These are phyloP conservation scores for Wickerhamiella sergipiensis DNA, from an alignment of 805 yeast species.

Conservation along the genomic window DNA sequence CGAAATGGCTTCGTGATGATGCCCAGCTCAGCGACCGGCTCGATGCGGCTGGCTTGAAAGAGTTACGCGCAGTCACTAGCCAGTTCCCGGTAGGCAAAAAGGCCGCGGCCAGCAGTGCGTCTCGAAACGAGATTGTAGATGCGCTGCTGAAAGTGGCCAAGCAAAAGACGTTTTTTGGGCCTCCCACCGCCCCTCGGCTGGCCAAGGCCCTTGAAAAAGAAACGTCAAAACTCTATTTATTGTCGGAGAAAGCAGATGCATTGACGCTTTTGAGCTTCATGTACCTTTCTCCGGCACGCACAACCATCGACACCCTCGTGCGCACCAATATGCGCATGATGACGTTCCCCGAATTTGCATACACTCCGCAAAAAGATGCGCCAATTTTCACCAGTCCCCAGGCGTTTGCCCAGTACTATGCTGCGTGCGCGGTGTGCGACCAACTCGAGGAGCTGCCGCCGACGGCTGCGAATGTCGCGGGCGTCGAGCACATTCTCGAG, in stretches of 20 bases:
- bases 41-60: constrained; percentile 14
- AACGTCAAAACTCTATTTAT: constrained; percentile 5
- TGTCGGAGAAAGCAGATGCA: constrained; percentile 5
- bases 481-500: background rate
- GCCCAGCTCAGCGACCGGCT: constrained; percentile 4
- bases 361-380: constrained; percentile 11
- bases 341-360: constrained; percentile 13
- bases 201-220: constrained; percentile 3
- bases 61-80: constrained; percentile 12
- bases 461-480: background rate
- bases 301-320: constrained; percentile 13
- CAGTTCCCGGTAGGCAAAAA: constrained; percentile 7
- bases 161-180: constrained; percentile 13
- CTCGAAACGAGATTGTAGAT: constrained; percentile 1
- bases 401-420: constrained; percentile 12
- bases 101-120: constrained; percentile 1
- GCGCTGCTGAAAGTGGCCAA: constrained; percentile 6
- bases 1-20: constrained; percentile 8
- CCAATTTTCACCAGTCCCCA: constrained; percentile 13
- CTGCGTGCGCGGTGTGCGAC: constrained; percentile 12
- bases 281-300: constrained; percentile 17
- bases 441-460: constrained; percentile 13
- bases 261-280: constrained; percentile 11
- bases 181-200: constrained; percentile 1
- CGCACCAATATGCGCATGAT: constrained; percentile 17